Base-by-base conservation (phyloP, 306 rosid species). In the Arachis stenosperma region DNA sequence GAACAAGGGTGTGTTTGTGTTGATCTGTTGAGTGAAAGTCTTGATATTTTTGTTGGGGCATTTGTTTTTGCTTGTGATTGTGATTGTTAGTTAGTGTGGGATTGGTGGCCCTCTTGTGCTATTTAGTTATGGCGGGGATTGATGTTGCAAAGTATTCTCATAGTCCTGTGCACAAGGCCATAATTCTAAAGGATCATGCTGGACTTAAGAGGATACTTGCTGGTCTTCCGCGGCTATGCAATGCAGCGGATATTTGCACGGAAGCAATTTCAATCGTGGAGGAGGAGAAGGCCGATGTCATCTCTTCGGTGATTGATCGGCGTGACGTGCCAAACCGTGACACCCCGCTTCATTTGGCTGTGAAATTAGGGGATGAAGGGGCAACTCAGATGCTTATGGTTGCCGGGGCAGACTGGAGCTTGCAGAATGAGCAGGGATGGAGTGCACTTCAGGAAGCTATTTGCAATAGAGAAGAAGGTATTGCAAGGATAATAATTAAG, bases 391-490 rank as follows among this genome's bases (percentile, higher is more conserved):
- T 86, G 93, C 97, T 95, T 67, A 95, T 95, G 99, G 79, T 86
- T 78, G 96, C 95, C 0, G 98, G 99, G 61, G 97, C 95, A 9
- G 99, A 95, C 85, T 95, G 98, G 99, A 95, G 99, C 84, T 82
- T 95, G 93, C 99, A 95, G 86, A 95, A 95, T 76, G 99, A 95
- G 65, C 94, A 78, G 29, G 99, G 99, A 0, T 95, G 99, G 99
- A 95, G 99, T 83, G 92, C 99, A 14, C 98, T 95, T 69, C 98
- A 95, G 85, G 99, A 95, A 82, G 99, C 99, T 14, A 91, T 95
- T 63, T 95, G 99, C 82, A 79, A 47, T 64, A 83, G 95, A 75
- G 93, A 95, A 80, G 99, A 95, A 82, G 79, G 79, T n/a, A 87
- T 95, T 67, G 90, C 99, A 7, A 86, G 77, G 89, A 82, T 79